phyloP scores from a whole-genome alignment of 495 filamentous ascomycete species.

The Corynascus novoguineensis region DNA sequence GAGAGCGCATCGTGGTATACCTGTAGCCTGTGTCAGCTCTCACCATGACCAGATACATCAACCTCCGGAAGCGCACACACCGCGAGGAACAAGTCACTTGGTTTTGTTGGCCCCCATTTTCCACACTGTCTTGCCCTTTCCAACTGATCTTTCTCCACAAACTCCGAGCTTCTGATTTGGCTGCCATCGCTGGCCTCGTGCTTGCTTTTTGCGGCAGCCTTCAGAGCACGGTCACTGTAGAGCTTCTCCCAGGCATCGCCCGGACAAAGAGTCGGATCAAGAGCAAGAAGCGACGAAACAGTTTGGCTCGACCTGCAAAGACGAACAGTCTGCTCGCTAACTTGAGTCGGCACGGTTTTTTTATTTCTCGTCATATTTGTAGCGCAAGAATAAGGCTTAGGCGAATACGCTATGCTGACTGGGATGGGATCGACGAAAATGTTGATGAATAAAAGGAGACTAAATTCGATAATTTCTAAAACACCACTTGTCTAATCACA shows the following conservation, averaged over 20 bases:
- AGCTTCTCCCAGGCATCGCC: constrained; percentile 51
- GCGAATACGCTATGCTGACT: too few relatives aligned
- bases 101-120: constrained; percentile 58
- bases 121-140: constrained; percentile 54
- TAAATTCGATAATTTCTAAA: too few relatives aligned
- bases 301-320: constrained; percentile 48
- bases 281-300: constrained; percentile 52
- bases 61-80: constrained; percentile 32
- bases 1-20: constrained; percentile 62
- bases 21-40: constrained; percentile 29
- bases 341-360: too few relatives aligned
- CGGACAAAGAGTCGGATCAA: constrained; percentile 48
- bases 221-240: constrained; percentile 35
- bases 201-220: not conserved
- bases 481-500: too few relatives aligned
- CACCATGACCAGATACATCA: not conserved
- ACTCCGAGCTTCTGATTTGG: not conserved
- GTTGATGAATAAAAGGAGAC: too few relatives aligned
- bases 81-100: constrained; percentile 61
- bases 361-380: too few relatives aligned
- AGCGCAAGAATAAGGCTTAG: too few relatives aligned
- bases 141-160: constrained; percentile 29
- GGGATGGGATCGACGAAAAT: too few relatives aligned
- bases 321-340: constrained; percentile 26
- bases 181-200: not conserved